Conservation (phyloP, 2,329 filamentous ascomycete genomes). For the Pestalotiopsis sp. region DNA sequence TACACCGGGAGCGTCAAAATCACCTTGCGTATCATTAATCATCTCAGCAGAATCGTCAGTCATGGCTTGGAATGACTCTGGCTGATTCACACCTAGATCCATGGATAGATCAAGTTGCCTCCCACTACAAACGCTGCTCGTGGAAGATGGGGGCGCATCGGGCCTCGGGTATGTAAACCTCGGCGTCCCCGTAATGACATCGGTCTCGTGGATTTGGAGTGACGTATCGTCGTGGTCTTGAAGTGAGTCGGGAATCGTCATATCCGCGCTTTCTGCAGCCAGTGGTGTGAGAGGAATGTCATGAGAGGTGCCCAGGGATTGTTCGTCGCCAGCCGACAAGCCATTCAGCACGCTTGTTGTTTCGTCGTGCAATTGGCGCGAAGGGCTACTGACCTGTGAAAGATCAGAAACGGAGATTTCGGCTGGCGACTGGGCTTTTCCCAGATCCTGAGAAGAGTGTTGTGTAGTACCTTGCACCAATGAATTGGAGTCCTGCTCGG, state of each 20-base stretch:
- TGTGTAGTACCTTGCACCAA: constrained; percentile 5
- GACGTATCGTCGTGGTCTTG: constrained; percentile 2
- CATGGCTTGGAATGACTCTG: constrained; percentile 20
- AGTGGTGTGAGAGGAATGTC: constrained; percentile 13
- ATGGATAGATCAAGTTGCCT: constrained; percentile 48
- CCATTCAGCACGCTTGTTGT: constrained; percentile 20
- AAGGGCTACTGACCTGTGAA: constrained; percentile 29
- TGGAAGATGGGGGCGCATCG: constrained; percentile 34
- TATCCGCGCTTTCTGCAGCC: not conserved
- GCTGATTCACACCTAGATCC: constrained; percentile 33
- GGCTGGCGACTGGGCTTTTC: constrained; percentile 18
- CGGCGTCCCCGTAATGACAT: constrained; percentile 14
- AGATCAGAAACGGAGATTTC: constrained; percentile 22
- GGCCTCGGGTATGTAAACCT: constrained; percentile 30
- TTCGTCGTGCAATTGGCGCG: constrained; percentile 27
- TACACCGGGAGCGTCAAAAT: not conserved
- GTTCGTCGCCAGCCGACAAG: constrained; percentile 13
- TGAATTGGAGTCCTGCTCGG: not conserved
- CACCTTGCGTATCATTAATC: constrained; percentile 6
- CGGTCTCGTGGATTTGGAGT: not conserved
- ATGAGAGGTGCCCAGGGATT: constrained; percentile 7
- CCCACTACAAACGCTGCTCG: constrained; percentile 45
- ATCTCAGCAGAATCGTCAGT: constrained; percentile 17
- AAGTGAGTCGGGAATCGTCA: not conserved
- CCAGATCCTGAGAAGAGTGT: constrained; percentile 19